Evolutionary conservation across 1,284 basidiomycete species (phyloP), one percentile per base, ranked within the genome.

Genomic region (Ceratobasidium sp.): DNA sequence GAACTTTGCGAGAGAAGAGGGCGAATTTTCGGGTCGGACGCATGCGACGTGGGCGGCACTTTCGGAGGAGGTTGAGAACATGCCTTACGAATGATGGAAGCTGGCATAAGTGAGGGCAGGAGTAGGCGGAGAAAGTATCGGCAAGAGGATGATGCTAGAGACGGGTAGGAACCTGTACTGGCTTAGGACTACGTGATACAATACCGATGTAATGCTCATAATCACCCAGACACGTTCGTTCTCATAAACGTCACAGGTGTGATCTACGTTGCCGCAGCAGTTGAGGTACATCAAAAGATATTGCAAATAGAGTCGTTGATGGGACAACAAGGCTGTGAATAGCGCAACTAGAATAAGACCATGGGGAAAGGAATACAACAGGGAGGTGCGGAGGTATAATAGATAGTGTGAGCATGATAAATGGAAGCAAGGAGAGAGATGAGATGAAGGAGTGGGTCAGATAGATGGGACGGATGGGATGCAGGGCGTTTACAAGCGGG

Each of bases 1-100:
- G 82, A 86, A 87, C 0, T 94, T 95, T 84, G 91, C 91, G 1
- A 87, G 88, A 63, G 93, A 94, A 78, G 94, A 96, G 83, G 89
- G 89, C 67, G 88, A 88, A 42, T 95, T 91, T 81, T 85, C 90
- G 0, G 90, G 92, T 81, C 89, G 84, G 64, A 89, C 94, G 13
- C 85, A 89, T 53, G 86, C 87, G 46, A 93, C 94, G 77, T 97
- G 96, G 96, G 86, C 88, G 49, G 91, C 91, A 5, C 85, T 97
- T 77, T 87, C 87, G 46, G 92, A 94, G 77, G 89, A 88, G 56
- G 89, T 95, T 53, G 91, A 94, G 81, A 86, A 85, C 66, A 97
- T 97, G 95, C 95, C 96, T 10, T 90, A 91, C 70, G 95, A 97
- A 84, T 97, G 84, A 90, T 20, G 33, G 46, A 46, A 33, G 10